Base-by-base conservation (phyloP, 768 basidiomycete species). In the Collybiopsis confluens region DNA sequence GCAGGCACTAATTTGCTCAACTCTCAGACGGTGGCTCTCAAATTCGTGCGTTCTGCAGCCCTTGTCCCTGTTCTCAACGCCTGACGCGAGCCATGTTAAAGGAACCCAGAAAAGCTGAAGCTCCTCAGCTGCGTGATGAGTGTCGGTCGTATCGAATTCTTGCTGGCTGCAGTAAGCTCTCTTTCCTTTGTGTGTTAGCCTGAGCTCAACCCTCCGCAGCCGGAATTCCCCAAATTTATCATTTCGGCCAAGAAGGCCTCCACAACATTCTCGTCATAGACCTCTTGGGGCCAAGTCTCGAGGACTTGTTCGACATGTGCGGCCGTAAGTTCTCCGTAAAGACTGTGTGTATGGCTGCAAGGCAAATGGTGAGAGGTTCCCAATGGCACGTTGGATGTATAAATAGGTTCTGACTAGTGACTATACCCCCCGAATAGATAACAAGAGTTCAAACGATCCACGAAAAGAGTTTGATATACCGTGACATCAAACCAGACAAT, bases 401-500 rank as follows among this genome's bases (percentile, higher is more conserved):
- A 26, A 26, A 53, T 28, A 28, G 49, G n/a, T 35, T 43, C 28
- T 54, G 49, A 54, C 38, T 54, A 45, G 6, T 45, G 37, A 40
- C 38, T 55, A 30, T n/a, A n/a, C n/a, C n/a, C n/a, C n/a, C n/a
- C n/a, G n/a, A n/a, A n/a, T 59, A 98, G 96, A 77, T 99, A 55
- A 83, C 91, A 46, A 86, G 97, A 62, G 94, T 97, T 18, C 96
- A 98, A 70, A 96, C 90, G 16, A 98, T 99, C 49, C 97, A 99
- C 71, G 96, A 98, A 72, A 98, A 98, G 81, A 98, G 97, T 72
- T 83, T 99, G 64, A 98, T 99, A 63, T 98, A 99, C 69, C 90
- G 97, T 52, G 97, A 99, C 69, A 98, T 99, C 76, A 99, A 99
- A 70, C 97, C 97, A 9, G 97, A 98, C 75, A 99, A 99, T 72